phyloP scores from a whole-genome alignment of 2,329 filamentous ascomycete genomes.

The Clarireedia monteithiana region DNA sequence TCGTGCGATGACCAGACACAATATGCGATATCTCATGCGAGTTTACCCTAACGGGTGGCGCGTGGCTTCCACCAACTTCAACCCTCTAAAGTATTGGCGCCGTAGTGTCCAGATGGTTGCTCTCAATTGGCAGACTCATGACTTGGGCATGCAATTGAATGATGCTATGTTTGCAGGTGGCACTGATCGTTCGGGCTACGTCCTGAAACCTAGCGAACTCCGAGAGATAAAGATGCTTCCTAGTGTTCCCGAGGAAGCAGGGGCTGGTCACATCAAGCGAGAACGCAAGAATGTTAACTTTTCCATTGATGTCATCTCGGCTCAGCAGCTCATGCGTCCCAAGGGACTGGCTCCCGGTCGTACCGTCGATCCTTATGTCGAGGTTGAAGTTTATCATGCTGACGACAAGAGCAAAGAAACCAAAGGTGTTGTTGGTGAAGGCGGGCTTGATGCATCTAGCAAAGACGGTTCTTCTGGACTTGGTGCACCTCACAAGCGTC shows the following conservation, averaged over 20 bases:
- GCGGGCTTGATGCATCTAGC: slow-evolving; percentile 56
- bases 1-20: slow-evolving; percentile 76
- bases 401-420: slow-evolving; percentile 90
- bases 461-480: slow-evolving; percentile 59
- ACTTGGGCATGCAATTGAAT: slow-evolving; percentile 91
- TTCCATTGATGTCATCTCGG: slow-evolving; percentile 81
- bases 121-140: slow-evolving; percentile 97
- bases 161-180: slow-evolving; percentile 95
- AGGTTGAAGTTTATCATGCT: slow-evolving; percentile 89
- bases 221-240: slow-evolving; percentile 60
- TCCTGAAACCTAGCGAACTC: slow-evolving; percentile 83
- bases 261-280: slow-evolving; percentile 51
- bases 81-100: slow-evolving; percentile 88
- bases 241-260: slow-evolving; percentile 41
- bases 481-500: slow-evolving; percentile 65
- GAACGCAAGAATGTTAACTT: slow-evolving; percentile 80
- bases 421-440: slow-evolving; percentile 59
- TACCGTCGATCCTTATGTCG: slow-evolving; percentile 84
- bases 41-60: slow-evolving; percentile 84
- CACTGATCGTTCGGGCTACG: slow-evolving; percentile 80
- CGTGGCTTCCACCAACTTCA: slow-evolving; percentile 85
- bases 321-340: slow-evolving; percentile 86
- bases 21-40: slow-evolving; percentile 84
- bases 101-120: slow-evolving; percentile 96
- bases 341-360: slow-evolving; percentile 63